These are phyloP conservation scores for Aspergillus piperis DNA, from an alignment of 2,329 filamentous ascomycete genomes.

Conservation along the genomic window DNA sequence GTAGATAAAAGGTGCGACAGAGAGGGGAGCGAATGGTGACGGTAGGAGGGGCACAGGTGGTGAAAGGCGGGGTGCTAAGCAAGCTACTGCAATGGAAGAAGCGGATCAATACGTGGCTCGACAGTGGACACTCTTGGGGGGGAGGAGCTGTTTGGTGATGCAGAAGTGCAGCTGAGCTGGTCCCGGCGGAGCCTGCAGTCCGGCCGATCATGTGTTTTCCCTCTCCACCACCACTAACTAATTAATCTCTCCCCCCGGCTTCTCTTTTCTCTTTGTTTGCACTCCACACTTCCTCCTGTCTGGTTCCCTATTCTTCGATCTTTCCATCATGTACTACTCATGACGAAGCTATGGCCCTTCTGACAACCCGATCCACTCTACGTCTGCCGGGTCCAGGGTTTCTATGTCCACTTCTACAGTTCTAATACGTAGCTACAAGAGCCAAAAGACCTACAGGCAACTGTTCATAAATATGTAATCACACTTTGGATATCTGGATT, in stretches of 20 bases:
- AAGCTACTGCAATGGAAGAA: neutral
- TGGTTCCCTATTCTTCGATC: neutral
- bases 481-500: slow-evolving; percentile 5
- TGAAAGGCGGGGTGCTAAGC: slow-evolving; percentile 8
- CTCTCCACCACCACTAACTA: neutral
- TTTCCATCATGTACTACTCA: neutral
- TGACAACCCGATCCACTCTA: neutral
- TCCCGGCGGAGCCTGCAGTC: neutral
- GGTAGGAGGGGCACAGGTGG: slow-evolving; percentile 4
- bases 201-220: neutral
- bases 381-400: neutral
- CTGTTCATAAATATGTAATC: neutral
- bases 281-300: neutral
- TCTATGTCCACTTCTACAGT: neutral
- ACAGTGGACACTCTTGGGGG: neutral
- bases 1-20: slow-evolving; percentile 26
- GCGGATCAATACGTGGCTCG: slow-evolving; percentile 11
- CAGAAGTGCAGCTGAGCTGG: neutral
- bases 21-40: slow-evolving; percentile 17
- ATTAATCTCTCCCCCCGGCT: neutral
- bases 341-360: neutral
- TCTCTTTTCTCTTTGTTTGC: neutral
- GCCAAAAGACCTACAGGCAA: neutral
- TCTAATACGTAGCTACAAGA: neutral
- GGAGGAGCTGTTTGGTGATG: slow-evolving; percentile 1